These are phyloP conservation scores for Chalara sp. DNA, from an alignment of 2,329 filamentous ascomycete genomes.

Conservation along the genomic window DNA sequence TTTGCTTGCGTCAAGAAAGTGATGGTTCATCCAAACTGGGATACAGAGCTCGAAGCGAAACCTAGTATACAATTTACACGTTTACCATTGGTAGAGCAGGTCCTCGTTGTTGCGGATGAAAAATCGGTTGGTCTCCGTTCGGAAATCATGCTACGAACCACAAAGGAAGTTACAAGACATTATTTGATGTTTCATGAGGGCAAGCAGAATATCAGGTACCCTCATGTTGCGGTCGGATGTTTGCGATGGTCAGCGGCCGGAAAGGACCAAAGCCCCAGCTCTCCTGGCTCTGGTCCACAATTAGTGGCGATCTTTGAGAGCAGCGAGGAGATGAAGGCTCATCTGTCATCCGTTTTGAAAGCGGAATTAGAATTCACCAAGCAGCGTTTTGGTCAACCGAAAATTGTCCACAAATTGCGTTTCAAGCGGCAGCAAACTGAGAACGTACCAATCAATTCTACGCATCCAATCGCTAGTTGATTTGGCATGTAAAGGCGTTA, in stretches of 20 bases:
- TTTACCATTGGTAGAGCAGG: conserved; percentile 5
- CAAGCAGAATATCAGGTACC: conserved; percentile 4
- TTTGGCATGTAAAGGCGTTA: no score
- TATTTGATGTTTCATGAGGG: conserved; percentile 7
- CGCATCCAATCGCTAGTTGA: no score
- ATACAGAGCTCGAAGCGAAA: conserved; percentile 6
- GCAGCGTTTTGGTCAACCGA: conserved; percentile 5
- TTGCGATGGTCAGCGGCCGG: conserved; percentile 10
- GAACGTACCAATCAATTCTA: no score
- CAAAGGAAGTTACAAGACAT: conserved; percentile 16
- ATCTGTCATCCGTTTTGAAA: conserved; percentile 9
- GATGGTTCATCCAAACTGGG: conserved; percentile 20
- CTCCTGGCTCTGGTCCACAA: conserved; percentile 11
- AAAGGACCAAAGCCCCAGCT: conserved; percentile 9
- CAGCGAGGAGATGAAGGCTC: conserved; percentile 12
- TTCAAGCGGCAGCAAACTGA: no score
- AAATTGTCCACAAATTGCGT: conserved; percentile 1
- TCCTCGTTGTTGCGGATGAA: conserved; percentile 18
- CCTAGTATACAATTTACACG: conserved; percentile 10
- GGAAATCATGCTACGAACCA: conserved; percentile 14
- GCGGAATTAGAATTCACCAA: conserved; percentile 14
- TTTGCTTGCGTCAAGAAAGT: conserved; percentile 11
- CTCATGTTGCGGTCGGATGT: conserved; percentile 17
- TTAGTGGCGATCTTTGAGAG: conserved; percentile 14
- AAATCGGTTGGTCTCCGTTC: conserved; percentile 15